These are phyloP conservation scores for Cicer yamashitae DNA, from an alignment of 306 rosid species.

Conservation along the genomic window DNA sequence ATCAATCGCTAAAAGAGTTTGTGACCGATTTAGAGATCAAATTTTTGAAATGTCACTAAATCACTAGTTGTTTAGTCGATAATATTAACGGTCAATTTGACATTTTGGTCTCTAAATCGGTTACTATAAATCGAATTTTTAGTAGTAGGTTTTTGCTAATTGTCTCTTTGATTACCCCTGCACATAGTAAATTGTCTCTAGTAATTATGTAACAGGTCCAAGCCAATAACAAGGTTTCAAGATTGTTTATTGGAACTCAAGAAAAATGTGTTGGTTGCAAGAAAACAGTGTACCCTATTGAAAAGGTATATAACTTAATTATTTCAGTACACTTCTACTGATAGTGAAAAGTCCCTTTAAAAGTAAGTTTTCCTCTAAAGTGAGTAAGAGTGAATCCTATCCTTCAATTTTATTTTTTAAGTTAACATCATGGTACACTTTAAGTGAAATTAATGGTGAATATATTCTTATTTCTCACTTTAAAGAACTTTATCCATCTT, in stretches of 20 bases:
- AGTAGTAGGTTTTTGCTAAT: not conserved
- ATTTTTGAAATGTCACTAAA: no score
- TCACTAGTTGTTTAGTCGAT: no score
- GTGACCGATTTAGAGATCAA: no score
- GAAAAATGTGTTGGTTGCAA: constrained; percentile 91
- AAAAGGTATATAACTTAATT: constrained; percentile 60
- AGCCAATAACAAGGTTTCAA: constrained; percentile 70
- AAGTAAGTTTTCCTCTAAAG: not conserved
- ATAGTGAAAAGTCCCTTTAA: not conserved
- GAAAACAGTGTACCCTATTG: constrained; percentile 90
- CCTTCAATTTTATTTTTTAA: not conserved
- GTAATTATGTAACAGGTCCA: constrained; percentile 60
- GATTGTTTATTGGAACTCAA: constrained; percentile 84
- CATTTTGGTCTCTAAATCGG: no score
- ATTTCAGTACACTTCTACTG: constrained; percentile 2
- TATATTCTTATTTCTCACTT: constrained; percentile 13
- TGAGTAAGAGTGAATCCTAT: not conserved
- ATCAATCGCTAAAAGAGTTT: no score
- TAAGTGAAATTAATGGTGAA: not conserved
- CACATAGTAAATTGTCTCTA: constrained; percentile 23
- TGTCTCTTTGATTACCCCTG: constrained; percentile 3
- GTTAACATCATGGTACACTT: constrained; percentile 14
- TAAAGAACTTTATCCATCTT: not conserved
- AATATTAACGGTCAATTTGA: no score
- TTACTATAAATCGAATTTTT: no score